Percentiles rank a stretch among this genome's conserved stretches.
phyloP scores from a whole-genome alignment of 768 basidiomycete species.

The Podaxis mareebaensis region DNA sequence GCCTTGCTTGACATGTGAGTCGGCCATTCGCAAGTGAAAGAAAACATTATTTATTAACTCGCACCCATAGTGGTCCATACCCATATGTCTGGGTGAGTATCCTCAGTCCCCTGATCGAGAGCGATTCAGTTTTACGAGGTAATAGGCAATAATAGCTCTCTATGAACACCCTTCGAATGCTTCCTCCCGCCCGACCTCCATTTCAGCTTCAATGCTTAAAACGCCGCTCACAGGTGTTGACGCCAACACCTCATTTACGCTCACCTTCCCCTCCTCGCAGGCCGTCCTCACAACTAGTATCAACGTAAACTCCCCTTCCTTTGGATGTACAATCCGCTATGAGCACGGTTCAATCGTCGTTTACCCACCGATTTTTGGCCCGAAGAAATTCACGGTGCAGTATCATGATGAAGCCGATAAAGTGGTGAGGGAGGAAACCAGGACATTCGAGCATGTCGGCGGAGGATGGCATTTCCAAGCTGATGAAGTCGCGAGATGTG shows the following conservation, averaged over 20 bases:
- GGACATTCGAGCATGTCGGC: constrained; percentile 59
- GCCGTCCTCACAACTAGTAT: constrained; percentile 74
- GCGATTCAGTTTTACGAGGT: neutral
- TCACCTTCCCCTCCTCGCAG: constrained; percentile 72
- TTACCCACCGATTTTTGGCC: constrained; percentile 63
- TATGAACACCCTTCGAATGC: constrained; percentile 83
- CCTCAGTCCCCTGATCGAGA: neutral
- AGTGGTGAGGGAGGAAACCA: constrained; percentile 53
- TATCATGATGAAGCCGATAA: constrained; percentile 48
- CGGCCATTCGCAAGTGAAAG: neutral
- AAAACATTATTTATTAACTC: constrained; percentile 5
- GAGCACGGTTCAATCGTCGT: constrained; percentile 71
- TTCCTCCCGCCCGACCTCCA: constrained; percentile 49
- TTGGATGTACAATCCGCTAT: constrained; percentile 71
- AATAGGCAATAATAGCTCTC: constrained; percentile 70
- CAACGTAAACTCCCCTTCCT: constrained; percentile 43
- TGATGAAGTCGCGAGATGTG: constrained; percentile 82
- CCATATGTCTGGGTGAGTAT: constrained; percentile 72
- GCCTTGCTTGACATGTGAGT: constrained; percentile 81
- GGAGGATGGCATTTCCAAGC: constrained; percentile 85
- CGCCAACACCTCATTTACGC: constrained; percentile 69
- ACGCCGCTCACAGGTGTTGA: constrained; percentile 80
- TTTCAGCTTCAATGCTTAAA: constrained; percentile 75
- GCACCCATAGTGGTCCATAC: constrained; percentile 67
- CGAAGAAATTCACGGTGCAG: constrained; percentile 65